phyloP scores from a whole-genome alignment of 148 eudicot species.

The Nepenthes gracilis region DNA sequence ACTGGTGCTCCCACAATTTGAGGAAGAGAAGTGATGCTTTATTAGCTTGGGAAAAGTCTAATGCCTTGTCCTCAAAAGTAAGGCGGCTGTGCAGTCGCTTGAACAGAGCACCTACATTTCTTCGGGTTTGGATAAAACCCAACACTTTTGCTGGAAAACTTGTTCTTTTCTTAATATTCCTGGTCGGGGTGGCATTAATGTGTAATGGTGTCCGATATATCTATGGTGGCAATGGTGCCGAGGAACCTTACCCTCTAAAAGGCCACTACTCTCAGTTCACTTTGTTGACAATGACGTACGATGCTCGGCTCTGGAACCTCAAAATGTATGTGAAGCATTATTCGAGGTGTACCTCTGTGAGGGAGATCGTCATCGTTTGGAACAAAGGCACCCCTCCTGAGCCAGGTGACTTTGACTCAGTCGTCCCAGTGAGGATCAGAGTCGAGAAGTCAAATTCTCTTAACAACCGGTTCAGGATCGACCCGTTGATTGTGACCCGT shows the following conservation, averaged over 20 bases:
- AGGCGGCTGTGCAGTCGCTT: conserved; percentile 52
- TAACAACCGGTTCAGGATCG: conserved; percentile 70
- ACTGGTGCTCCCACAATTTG: conserved; percentile 74
- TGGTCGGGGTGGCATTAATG: conserved; percentile 38
- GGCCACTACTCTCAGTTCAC: conserved; percentile 86
- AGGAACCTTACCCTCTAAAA: conserved; percentile 56
- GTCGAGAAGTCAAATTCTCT: conserved; percentile 73
- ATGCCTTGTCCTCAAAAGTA: conserved; percentile 37
- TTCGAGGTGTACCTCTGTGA: conserved; percentile 88
- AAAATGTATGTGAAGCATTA: conserved; percentile 79
- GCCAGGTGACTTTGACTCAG: conserved; percentile 60
- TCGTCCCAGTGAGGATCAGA: conserved; percentile 75
- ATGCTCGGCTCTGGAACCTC: conserved; percentile 91
- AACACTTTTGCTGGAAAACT: conserved; percentile 38
- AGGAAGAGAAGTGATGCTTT: conserved; percentile 67
- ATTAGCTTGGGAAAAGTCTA: conserved; percentile 54
- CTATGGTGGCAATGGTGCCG: conserved; percentile 75
- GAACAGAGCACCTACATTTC: conserved; percentile 41
- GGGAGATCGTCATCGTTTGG: conserved; percentile 89
- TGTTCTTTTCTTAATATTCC: conserved; percentile 37
- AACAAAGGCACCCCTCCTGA: conserved; percentile 80
- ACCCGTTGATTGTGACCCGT: conserved; percentile 61
- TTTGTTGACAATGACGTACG: conserved; percentile 81
- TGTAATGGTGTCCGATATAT: conserved; percentile 47
- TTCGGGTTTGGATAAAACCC: conserved; percentile 57